Conservation (phyloP, 2,329 filamentous ascomycete genomes). For the Stromatinia cepivora region DNA sequence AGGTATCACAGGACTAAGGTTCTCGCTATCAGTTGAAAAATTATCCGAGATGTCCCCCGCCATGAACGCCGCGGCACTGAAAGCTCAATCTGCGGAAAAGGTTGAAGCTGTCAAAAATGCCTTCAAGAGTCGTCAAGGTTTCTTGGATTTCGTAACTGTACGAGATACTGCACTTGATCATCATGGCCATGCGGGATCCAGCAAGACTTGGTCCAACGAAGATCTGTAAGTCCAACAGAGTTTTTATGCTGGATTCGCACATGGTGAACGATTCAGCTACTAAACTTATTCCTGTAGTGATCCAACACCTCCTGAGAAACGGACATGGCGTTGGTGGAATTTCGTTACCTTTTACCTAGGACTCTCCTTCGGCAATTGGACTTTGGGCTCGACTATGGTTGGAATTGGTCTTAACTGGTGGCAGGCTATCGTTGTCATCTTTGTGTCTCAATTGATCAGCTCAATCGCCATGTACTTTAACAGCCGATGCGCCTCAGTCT, state of each 20-base stretch:
- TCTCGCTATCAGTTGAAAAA: background rate
- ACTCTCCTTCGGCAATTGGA: slow-evolving; percentile 48
- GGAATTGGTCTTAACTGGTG: slow-evolving; percentile 49
- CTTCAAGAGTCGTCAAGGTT: slow-evolving; percentile 30
- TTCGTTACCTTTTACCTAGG: slow-evolving; percentile 45
- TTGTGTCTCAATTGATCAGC: slow-evolving; percentile 46
- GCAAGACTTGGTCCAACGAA: slow-evolving; percentile 35
- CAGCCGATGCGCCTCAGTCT: slow-evolving; percentile 41
- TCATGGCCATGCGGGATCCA: slow-evolving; percentile 31
- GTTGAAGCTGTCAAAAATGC: slow-evolving; percentile 30
- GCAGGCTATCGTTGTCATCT: slow-evolving; percentile 48
- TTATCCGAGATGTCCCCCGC: slow-evolving; percentile 29
- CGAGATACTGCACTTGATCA: slow-evolving; percentile 33
- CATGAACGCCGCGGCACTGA: slow-evolving; percentile 17
- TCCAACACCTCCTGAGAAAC: slow-evolving; percentile 32
- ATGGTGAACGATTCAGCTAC: slow-evolving; percentile 5
- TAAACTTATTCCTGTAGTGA: slow-evolving; percentile 37
- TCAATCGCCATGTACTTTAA: slow-evolving; percentile 49
- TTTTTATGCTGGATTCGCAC: slow-evolving; percentile 10
- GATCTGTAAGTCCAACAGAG: slow-evolving; percentile 41
- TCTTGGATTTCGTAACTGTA: slow-evolving; percentile 32
- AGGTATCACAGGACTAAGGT: background rate
- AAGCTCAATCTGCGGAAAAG: slow-evolving; percentile 26
- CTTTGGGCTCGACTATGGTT: slow-evolving; percentile 44
- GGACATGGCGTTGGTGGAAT: slow-evolving; percentile 43